Conservation (phyloP, 1,139 yeast genomes). For the Arxiozyma telluris region DNA sequence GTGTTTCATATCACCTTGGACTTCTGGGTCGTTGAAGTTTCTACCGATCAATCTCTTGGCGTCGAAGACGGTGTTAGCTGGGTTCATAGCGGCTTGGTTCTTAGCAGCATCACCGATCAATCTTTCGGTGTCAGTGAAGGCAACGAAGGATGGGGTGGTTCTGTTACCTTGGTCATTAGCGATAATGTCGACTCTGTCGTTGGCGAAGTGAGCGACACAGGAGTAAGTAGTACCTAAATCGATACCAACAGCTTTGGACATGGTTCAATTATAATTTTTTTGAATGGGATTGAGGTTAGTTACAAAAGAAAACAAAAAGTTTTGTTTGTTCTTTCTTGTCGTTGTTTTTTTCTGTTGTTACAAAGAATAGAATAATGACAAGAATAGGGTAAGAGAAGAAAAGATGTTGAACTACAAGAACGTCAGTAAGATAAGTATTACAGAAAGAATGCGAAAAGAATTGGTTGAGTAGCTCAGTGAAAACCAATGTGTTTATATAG, state of each 20-base stretch:
- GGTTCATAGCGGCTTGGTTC: conserved; percentile 99
- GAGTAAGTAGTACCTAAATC: conserved; percentile 88
- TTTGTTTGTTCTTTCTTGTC: too few relatives aligned
- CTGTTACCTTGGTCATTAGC: conserved; percentile 99
- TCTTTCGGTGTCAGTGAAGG: conserved; percentile 96
- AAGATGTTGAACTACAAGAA: conserved; percentile 17
- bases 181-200: conserved; percentile 87
- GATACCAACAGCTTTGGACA: conserved; percentile 33
- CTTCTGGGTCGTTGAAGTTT: conserved; percentile 81
- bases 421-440: too few relatives aligned
- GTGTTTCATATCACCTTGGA: conserved; percentile 91
- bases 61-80: conserved; percentile 92
- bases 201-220: conserved; percentile 89
- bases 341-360: not conserved
- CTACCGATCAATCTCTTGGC: conserved; percentile 99
- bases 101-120: conserved; percentile 98
- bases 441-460: too few relatives aligned
- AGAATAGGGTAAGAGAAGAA: conserved; percentile 20
- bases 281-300: too few relatives aligned
- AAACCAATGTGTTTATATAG: not conserved
- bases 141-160: conserved; percentile 98
- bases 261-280: conserved; percentile 4
- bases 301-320: too few relatives aligned
- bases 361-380: too few relatives aligned
- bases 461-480: not conserved